Base-by-base conservation (phyloP, 768 basidiomycete genomes). In the Hypholoma fasciculare region DNA sequence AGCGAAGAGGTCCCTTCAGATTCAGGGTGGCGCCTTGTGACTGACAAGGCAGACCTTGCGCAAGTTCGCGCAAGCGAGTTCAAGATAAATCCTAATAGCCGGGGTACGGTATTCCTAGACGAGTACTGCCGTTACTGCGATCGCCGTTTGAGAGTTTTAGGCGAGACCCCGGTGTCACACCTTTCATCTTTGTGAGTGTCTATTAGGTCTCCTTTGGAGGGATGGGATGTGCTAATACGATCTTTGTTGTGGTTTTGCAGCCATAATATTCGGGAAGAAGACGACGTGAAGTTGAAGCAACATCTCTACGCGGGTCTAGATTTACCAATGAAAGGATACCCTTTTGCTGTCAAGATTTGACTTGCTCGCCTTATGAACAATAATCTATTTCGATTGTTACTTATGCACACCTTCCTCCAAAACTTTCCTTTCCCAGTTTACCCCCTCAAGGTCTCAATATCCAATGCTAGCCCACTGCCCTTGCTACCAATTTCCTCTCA, bases 281-380 rank as follows among this genome's bases (percentile, higher is more conserved):
- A 17, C 6, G 40, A 50, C 17, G 34, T 4, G 12, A 34, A 54
- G 52, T 16, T 47, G n/a, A 49, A 39, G 27, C 16, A 20, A 9
- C 56, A 61, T 42, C 47, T 46, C 26, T 53, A 59, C 23, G 4
- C 43, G n/a, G 9, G 52, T 8, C 26, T 57, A 13, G 64, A 65
- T 48, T 26, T 49, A 7, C 46, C 64, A 7, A 59, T 65, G 58
- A 61, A 57, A 36, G 38, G 23, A 36, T 58, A 62, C 26, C 62
- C 62, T 1, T 55, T 61, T 42, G 36, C 62, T 34, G 64, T 63
- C 17, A 59, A 38, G 37, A 61, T 65, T 20, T 65, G 36, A 54
- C 30, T n/a, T n/a, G n/a, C n/a, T n/a, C n/a, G n/a, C n/a, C n/a
- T n/a, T n/a, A n/a, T n/a, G n/a, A n/a, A n/a, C n/a, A n/a, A n/a